Evolutionary conservation across 176 grass and related monocot genomes (phyloP).

Genomic region (Thalia dealbata): DNA sequence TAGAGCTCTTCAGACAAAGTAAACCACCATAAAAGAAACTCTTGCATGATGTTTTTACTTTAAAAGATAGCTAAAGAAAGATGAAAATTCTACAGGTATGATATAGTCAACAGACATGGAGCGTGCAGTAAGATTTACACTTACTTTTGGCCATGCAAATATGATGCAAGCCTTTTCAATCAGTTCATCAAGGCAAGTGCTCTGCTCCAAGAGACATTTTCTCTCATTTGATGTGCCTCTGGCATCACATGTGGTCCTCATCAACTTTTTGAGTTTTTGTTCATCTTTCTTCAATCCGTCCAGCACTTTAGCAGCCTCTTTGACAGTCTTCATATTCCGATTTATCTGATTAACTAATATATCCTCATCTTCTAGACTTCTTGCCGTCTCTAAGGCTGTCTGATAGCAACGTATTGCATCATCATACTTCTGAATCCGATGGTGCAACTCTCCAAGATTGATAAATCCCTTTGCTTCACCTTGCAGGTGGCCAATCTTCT

Average conservation of each 20-base stretch:
- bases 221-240: constrained; percentile 60
- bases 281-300: constrained; percentile 60
- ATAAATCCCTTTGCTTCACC: constrained; percentile 92
- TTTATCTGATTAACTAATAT: constrained; percentile 51
- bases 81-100: not conserved
- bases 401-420: constrained; percentile 66
- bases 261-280: constrained; percentile 74
- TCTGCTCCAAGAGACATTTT: constrained; percentile 62
- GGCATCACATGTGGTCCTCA: constrained; percentile 43
- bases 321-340: constrained; percentile 64
- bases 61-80: not conserved
- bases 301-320: constrained; percentile 48
- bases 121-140: constrained; percentile 12
- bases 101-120: not conserved
- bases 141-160: constrained; percentile 83
- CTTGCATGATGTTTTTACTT: not conserved
- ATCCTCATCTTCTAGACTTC: constrained; percentile 68
- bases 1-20: constrained; percentile 1
- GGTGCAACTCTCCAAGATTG: constrained; percentile 67
- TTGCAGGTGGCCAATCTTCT: constrained; percentile 56
- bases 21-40: not conserved
- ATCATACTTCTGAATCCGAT: constrained; percentile 45
- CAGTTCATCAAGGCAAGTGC: constrained; percentile 53
- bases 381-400: constrained; percentile 44
- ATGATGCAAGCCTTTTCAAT: constrained; percentile 53